Base-by-base conservation (phyloP, 192 early-diverging fungal species). In the Backusella macrospora region DNA sequence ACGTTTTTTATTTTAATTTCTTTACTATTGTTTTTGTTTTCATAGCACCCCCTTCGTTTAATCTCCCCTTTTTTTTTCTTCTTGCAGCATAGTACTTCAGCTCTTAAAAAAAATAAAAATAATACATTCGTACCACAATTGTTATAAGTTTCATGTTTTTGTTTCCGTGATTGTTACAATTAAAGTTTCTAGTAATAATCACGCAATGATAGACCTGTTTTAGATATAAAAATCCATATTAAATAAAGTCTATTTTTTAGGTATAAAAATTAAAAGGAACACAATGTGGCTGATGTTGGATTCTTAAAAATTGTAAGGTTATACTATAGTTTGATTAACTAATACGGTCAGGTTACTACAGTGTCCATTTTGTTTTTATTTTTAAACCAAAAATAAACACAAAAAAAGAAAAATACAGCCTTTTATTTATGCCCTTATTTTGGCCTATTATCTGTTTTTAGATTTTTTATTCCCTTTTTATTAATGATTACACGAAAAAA, bases 371-470 rank as follows among this genome's bases (percentile, higher is more conserved):
- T 55, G 21, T 49, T 52, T 55, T 55, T 4, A 23, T 34, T 34
- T 34, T 34, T n/a, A 55, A 55, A 21, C 49, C 49, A 52, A 52
- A 52, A 52, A 52, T 52, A 52, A 52, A 55, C 52, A 55, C 52
- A 55, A 55, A 55, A 55, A 55, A 55, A 55, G 16, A 23, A 9
- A 10, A 18, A 3, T 0, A 34, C 29, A 34, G 2, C 29, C 2
- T 2, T 34, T 34, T 46, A 12, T 46, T 46, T 12, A 46, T 46
- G 3, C 1, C 48, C 21, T 21, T 10, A 46, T 46, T 55, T 55
- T 55, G 18, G 18, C 18, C 23, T 21, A 55, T 55, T 12, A 55
- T 55, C 49, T 55, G 49, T 55, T 55, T 55, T 55, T 55, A 55
- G 49, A 7, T 26, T 55, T 55, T 55, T 2, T 55, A 23, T 55